phyloP scores from a whole-genome alignment of 2,329 filamentous ascomycete species.

The Colletotrichum agaves region DNA sequence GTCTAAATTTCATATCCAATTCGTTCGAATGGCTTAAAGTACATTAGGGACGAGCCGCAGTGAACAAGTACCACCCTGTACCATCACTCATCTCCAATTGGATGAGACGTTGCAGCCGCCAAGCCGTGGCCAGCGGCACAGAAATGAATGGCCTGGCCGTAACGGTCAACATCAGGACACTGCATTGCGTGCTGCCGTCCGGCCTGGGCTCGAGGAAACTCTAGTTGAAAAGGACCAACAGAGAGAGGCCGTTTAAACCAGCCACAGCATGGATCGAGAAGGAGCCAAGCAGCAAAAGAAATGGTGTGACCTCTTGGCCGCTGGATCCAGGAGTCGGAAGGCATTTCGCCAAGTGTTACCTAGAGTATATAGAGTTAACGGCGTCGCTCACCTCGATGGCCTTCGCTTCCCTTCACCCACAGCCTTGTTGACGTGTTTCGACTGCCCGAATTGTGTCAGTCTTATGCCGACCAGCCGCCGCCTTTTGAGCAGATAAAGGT shows the following conservation, averaged over 20 bases:
- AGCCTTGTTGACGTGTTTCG: not conserved
- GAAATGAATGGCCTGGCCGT: not conserved
- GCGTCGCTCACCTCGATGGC: not conserved
- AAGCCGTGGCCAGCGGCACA: not conserved
- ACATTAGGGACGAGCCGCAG: slow-evolving; percentile 15
- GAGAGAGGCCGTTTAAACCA: not conserved
- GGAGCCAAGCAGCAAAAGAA: slow-evolving; percentile 18
- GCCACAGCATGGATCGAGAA: slow-evolving; percentile 14
- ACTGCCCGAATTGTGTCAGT: no score
- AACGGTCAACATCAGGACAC: not conserved
- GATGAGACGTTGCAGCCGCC: slow-evolving; percentile 23
- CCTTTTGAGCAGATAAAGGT: no score
- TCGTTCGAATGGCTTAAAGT: not conserved
- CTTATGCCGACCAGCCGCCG: no score
- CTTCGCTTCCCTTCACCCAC: not conserved
- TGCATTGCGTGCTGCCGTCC: slow-evolving; percentile 27
- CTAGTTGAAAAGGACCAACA: not conserved
- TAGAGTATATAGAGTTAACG: not conserved
- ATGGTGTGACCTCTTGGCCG: slow-evolving; percentile 31
- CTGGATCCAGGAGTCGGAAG: slow-evolving; percentile 13
- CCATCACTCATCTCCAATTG: not conserved
- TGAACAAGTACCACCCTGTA: no score
- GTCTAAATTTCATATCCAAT: not conserved
- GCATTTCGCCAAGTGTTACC: no score
- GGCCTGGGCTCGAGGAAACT: not conserved